Evolutionary conservation across 768 basidiomycete genomes (phyloP).

Genomic region (Naganishia kalamii): DNA sequence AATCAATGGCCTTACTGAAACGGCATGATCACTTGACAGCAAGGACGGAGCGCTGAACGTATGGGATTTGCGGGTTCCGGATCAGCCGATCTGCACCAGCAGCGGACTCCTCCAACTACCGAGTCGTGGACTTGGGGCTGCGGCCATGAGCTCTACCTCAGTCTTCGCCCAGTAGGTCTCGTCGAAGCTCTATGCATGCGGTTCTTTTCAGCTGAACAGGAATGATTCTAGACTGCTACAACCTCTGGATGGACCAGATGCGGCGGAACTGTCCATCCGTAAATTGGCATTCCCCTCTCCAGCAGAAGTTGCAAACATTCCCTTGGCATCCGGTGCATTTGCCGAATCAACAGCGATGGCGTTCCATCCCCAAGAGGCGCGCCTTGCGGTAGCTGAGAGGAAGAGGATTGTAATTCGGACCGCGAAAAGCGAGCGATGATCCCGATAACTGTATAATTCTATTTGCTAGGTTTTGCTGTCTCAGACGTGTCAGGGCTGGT

Average conservation of each 20-base stretch:
- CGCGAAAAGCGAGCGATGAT: not conserved
- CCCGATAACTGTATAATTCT: not conserved
- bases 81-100: conserved; percentile 11
- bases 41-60: conserved; percentile 17
- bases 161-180: conserved; percentile 19
- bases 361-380: conserved; percentile 14
- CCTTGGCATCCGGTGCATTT: not conserved
- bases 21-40: not conserved
- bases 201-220: not conserved
- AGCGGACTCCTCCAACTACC: not conserved
- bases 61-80: conserved; percentile 20
- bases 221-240: not conserved
- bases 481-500: not conserved
- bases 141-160: conserved; percentile 17
- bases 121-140: conserved; percentile 2
- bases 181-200: not conserved
- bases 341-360: conserved; percentile 8
- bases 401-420: conserved; percentile 8
- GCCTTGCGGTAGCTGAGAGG: conserved; percentile 10
- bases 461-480: not conserved
- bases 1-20: not conserved
- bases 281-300: conserved; percentile 14
- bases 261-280: conserved; percentile 8
- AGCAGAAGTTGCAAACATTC: conserved; percentile 7
- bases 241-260: not conserved